Base-by-base conservation (phyloP, 2,329 filamentous ascomycete genomes). In the Penicillium sp. region DNA sequence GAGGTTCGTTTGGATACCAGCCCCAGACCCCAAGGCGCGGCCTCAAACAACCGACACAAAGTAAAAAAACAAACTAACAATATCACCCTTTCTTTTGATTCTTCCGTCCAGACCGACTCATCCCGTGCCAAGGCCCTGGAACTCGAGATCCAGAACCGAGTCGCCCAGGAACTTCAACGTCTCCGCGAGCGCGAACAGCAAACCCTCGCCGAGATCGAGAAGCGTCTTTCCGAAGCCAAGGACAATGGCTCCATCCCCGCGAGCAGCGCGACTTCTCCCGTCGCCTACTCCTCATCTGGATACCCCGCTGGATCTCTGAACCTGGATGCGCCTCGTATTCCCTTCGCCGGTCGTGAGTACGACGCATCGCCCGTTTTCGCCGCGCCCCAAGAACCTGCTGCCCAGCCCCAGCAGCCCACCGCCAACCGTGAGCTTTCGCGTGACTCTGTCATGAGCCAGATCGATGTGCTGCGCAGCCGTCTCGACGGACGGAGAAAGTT, bases 131-230 rank as follows among this genome's bases (percentile, higher is more conserved):
- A 88, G 73, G 77, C 84, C 64, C 75, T 89, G 69, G 91, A 97
- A 74, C 82, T 93, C 55, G 85, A 91, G 62, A 84, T 95, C 69
- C 90, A 96, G 75, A 76, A 82, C 66, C 90, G 91, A 70, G 88
- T 96, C 52, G 82, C 85, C 62, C 78, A 83, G 62, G 90, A 96
- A 73, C 88, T 97, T 57, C 83, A 85, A 70, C 84, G 84, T 60
- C 82, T 95, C 55, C 84, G 84, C 66, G 78, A 82, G 55, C 76
- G 84, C 60, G 85, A 91, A 67, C 73, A 81, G 55, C 77, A 83
- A 43, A 81, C 83, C 50, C 83, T 95, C 55, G 76, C 78, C 57
- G 75, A 82, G 49, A 80, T 88, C 51, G 81, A 85, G 64, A 81
- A 86, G 53, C 82, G 83, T 61, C 67, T 82, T 51, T 61, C 69